Evolutionary conservation across 176 grass and related monocot genomes (phyloP).

Genomic region (Musa troglodytarum): DNA sequence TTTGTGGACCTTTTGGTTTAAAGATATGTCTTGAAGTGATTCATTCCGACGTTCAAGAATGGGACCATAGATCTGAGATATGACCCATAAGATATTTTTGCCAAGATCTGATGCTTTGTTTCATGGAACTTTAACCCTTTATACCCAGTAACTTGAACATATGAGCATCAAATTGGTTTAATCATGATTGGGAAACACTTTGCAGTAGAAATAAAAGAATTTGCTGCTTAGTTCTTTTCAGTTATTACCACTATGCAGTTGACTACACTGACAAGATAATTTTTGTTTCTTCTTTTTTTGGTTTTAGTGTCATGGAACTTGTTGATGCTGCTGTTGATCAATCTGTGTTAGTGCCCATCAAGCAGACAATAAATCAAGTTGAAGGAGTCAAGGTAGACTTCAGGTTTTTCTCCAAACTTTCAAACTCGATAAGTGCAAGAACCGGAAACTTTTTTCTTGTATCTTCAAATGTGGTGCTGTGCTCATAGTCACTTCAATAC

Average conservation of each 20-base stretch:
- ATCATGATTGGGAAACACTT: background rate
- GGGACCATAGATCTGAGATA: too few relatives aligned
- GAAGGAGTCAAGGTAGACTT: constrained; percentile 87
- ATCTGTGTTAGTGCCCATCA: constrained; percentile 64
- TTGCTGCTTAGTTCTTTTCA: background rate
- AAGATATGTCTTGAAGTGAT: too few relatives aligned
- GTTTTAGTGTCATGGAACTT: constrained; percentile 62
- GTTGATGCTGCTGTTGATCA: constrained; percentile 80
- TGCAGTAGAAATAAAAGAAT: background rate
- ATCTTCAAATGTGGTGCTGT: constrained; percentile 1
- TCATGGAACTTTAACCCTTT: background rate
- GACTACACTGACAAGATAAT: background rate
- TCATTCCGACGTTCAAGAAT: too few relatives aligned
- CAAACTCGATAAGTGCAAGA: background rate
- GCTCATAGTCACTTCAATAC: background rate
- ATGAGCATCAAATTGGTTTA: too few relatives aligned
- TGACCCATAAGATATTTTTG: background rate
- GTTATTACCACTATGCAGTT: background rate
- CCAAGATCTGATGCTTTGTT: background rate
- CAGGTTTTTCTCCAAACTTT: constrained; percentile 11
- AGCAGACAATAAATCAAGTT: constrained; percentile 75
- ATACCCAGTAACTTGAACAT: too few relatives aligned
- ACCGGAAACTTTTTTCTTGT: background rate
- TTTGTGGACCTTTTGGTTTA: too few relatives aligned
- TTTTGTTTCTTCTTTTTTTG: constrained; percentile 11